A percentile compares a stretch with the other conserved stretches of the same genome.
Evolutionary conservation across 2,329 filamentous ascomycete species (phyloP).

Genomic region (Nemania diffusa): DNA sequence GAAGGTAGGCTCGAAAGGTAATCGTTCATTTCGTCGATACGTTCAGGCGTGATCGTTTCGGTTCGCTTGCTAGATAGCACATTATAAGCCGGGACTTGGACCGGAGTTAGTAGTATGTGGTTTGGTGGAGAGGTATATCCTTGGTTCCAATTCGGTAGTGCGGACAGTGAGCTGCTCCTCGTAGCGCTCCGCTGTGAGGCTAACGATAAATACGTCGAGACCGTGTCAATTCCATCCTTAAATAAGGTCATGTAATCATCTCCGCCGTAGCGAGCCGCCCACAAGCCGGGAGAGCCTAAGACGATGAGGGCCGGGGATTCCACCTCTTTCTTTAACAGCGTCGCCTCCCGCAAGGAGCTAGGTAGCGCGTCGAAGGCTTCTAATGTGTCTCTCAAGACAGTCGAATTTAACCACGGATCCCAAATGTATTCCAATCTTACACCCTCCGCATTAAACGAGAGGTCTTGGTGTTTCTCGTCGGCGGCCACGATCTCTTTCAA

Average conservation of each 20-base stretch:
- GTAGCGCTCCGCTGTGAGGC: conserved; percentile 34
- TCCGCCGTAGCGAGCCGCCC: conserved; percentile 63
- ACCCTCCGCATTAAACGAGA: conserved; percentile 56
- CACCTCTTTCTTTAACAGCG: conserved; percentile 38
- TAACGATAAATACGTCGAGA: conserved; percentile 53
- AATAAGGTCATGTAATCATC: conserved; percentile 58
- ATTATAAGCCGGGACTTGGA: conserved; percentile 57
- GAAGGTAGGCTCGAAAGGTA: conserved; percentile 58
- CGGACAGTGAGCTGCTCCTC: conserved; percentile 37
- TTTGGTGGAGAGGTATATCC: conserved; percentile 34
- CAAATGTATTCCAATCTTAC: conserved; percentile 66
- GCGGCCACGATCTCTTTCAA: conserved; percentile 46
- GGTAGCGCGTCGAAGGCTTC: conserved; percentile 47
- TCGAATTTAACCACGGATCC: conserved; percentile 71
- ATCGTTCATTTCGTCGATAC: conserved; percentile 63
- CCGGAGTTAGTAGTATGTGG: conserved; percentile 57
- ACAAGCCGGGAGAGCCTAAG: conserved; percentile 64
- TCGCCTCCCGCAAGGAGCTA: conserved; percentile 33
- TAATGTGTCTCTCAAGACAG: conserved; percentile 55
- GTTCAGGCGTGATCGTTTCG: conserved; percentile 58
- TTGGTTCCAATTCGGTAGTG: conserved; percentile 21
- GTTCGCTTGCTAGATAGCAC: conserved; percentile 55
- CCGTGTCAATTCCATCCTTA: conserved; percentile 56
- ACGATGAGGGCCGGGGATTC: conserved; percentile 59
- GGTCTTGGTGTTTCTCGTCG: conserved; percentile 56